These are phyloP conservation scores for Mucor circinelloides DNA, from an alignment of 371 early-diverging fungal species.

Conservation along the genomic window DNA sequence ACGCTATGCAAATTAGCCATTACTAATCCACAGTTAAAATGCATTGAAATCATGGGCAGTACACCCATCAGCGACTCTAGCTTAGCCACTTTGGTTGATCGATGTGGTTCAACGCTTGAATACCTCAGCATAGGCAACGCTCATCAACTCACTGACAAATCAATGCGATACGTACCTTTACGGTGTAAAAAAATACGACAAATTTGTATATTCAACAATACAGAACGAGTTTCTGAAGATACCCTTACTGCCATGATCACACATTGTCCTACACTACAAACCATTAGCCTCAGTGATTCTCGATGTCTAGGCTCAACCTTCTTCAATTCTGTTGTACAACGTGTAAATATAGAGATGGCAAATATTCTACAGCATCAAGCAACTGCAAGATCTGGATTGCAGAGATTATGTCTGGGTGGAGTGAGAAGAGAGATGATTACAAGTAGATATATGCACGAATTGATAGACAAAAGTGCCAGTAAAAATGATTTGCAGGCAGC, in stretches of 20 bases:
- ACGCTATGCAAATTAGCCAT: slow-evolving; percentile 49
- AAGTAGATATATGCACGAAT: slow-evolving; percentile 20
- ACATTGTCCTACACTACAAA: slow-evolving; percentile 29
- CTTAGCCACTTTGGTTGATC: slow-evolving; percentile 37
- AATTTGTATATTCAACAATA: slow-evolving; percentile 42
- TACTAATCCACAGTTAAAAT: slow-evolving; percentile 42
- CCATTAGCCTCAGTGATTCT: slow-evolving; percentile 47
- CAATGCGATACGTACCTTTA: slow-evolving; percentile 33
- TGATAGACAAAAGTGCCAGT: slow-evolving; percentile 40
- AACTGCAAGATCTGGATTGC: slow-evolving; percentile 21
- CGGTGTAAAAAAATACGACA: slow-evolving; percentile 34
- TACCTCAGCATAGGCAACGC: slow-evolving; percentile 47
- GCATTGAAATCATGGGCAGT: slow-evolving; percentile 43
- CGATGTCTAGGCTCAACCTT: slow-evolving; percentile 37
- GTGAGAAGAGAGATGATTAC: slow-evolving; percentile 36
- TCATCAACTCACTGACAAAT: slow-evolving; percentile 38
- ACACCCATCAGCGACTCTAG: slow-evolving; percentile 47
- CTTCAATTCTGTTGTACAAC: slow-evolving; percentile 34
- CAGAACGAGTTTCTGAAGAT: slow-evolving; percentile 36
- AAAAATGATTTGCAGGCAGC: slow-evolving; percentile 22
- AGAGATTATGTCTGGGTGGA: slow-evolving; percentile 42
- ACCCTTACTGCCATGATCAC: slow-evolving; percentile 37
- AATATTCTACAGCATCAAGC: slow-evolving; percentile 16
- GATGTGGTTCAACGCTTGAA: slow-evolving; percentile 38
- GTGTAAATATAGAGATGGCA: slow-evolving; percentile 35